Evolutionary conservation across 768 basidiomycete species (phyloP), one percentile per base, ranked within the genome.

Genomic region (Phallus indusiatus): DNA sequence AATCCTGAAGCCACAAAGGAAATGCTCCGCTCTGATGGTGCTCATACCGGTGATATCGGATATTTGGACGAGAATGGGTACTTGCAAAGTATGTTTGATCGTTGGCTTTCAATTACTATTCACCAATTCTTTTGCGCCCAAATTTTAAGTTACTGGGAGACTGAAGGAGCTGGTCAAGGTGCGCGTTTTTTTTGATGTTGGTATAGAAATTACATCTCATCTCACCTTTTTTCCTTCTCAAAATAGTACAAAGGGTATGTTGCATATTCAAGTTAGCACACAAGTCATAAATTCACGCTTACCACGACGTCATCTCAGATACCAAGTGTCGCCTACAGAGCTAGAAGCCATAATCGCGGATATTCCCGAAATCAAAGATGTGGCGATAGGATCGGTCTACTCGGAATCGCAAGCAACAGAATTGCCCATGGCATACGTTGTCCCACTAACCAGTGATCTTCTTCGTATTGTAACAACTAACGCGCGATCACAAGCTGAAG

Each of bases 261-360:
- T 42, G 85, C 66, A 86, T 86, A 70, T 81, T 84, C 48, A 78
- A 51, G 2, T 16, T 14, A 22, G 18, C 14, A 3, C 50, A 4
- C 53, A 54, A 24, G 11, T 6, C 10, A 24, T 9, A 20, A 2
- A 17, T 20, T 28, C 10, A 22, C 22, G 11, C 14, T 34, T 9
- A 22, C 28, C 4, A 6, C 34, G 9, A 10, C 55, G 8, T 7
- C 36, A 20, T 10, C 11, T 47, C 42, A 56, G 67, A 9, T 63
- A 42, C 56, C 65, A 67, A 51, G 67, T 73, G 16, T 63, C 72
- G 0, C 71, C 72, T 0, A 70, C 71, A 1, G 72, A 73, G 58
- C 64, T 73, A 5, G 72, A 73, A 48, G 71, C 64, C 21, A 55
- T 66, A 16, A 56, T 73, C 1, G 56, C 72, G 12, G 55, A 59